Conservation (phyloP, 148 eudicot species). For the Heliosperma pusillum region DNA sequence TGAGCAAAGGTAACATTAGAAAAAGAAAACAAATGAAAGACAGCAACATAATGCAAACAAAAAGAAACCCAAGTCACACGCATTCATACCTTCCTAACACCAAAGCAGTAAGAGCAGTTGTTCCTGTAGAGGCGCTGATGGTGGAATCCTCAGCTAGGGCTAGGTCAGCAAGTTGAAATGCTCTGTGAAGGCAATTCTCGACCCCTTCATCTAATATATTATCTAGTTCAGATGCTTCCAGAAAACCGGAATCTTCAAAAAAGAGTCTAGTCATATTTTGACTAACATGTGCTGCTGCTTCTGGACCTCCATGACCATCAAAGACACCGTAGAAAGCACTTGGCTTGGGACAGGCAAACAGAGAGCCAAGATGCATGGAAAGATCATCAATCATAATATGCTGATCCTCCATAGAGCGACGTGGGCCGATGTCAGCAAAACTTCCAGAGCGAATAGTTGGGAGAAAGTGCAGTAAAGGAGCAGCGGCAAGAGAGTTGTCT, state of each 20-base stretch:
- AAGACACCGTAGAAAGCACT: conserved; percentile 86
- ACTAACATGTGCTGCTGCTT: conserved; percentile 69
- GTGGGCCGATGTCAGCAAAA: conserved; percentile 75
- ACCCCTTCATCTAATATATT: conserved; percentile 49
- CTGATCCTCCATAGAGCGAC: conserved; percentile 84
- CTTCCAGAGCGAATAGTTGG: conserved; percentile 79
- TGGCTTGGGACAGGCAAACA: conserved; percentile 54
- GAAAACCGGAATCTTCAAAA: conserved; percentile 54
- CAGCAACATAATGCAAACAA: not conserved
- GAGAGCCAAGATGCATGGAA: conserved; percentile 47
- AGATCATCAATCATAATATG: conserved; percentile 77
- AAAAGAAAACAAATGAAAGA: not conserved
- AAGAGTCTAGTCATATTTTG: conserved; percentile 48
- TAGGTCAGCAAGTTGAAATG: conserved; percentile 62
- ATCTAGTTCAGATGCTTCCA: conserved; percentile 45
- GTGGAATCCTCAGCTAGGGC: conserved; percentile 66
- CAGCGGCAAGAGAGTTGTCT: conserved; percentile 24
- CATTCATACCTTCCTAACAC: conserved; percentile 60
- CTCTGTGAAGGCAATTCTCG: conserved; percentile 51
- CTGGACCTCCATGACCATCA: conserved; percentile 95
- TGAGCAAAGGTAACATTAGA: not conserved
- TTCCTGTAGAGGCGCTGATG: conserved; percentile 63
- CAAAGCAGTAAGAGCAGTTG: conserved; percentile 76
- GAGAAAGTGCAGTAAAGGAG: conserved; percentile 42
- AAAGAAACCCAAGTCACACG: not conserved